phyloP scores from a whole-genome alignment of 2,329 filamentous ascomycete species.

The Sporothrix phasma region DNA sequence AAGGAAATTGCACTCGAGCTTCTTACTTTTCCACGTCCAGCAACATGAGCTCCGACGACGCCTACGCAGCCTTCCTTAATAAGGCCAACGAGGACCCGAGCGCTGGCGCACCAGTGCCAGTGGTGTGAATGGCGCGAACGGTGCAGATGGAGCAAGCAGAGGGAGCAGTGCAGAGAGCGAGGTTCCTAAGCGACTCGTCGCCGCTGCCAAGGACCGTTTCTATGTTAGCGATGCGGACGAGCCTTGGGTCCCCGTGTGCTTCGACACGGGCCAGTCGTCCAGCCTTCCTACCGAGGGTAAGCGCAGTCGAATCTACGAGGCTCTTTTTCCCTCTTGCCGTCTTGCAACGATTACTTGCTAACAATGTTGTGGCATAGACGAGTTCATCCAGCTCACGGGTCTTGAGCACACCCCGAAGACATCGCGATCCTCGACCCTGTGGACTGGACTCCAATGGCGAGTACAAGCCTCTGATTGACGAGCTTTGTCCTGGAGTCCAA shows the following conservation, averaged over 20 bases:
- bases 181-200: conserved; percentile 50
- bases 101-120: conserved; percentile 34
- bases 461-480: conserved; percentile 60
- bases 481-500: conserved; percentile 53
- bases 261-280: conserved; percentile 47
- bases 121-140: conserved; percentile 9
- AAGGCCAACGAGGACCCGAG: conserved; percentile 76
- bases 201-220: conserved; percentile 44
- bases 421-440: conserved; percentile 57
- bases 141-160: not conserved
- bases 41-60: conserved; percentile 66
- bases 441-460: conserved; percentile 64
- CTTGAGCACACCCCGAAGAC: conserved; percentile 43
- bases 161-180: conserved; percentile 19
- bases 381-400: conserved; percentile 59
- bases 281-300: conserved; percentile 52
- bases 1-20: not conserved
- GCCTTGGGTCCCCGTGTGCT: conserved; percentile 66
- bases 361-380: conserved; percentile 40
- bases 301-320: conserved; percentile 18
- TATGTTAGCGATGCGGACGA: conserved; percentile 80
- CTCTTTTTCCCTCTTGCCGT: not conserved
- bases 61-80: conserved; percentile 75
- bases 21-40: conserved; percentile 21
- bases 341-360: not conserved